Evolutionary conservation across 2,329 filamentous ascomycete genomes (phyloP), one percentile per base, ranked within the genome.

Genomic region (Neonectria faginata): DNA sequence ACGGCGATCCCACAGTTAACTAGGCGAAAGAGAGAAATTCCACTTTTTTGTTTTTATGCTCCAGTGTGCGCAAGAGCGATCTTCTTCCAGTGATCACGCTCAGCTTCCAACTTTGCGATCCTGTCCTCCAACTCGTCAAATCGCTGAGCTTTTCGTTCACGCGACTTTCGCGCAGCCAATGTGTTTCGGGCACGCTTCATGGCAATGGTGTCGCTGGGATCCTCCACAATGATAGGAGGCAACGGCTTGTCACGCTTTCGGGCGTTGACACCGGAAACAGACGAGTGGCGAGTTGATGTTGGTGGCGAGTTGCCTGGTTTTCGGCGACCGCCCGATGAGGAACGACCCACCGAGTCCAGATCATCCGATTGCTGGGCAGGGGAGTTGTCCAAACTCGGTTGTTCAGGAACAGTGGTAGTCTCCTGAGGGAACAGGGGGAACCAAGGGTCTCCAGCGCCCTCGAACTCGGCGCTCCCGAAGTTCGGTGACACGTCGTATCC

Each of bases 141-240:
- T 71, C 90, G 88, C 77, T 91, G 86, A 62, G 92, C 89, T 83
- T 97, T 97, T 70, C 93, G 91, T 75, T 93, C 91, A 57, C 95
- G 91, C 64, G 94, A 97, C 82, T 97, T 97, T 70, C 95, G 93
- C 73, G 95, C 95, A 18, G 95, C 95, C 78, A 97, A 87, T 9
- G 94, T 97, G 79, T 97, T 98, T 71, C 94, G 91, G 55, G 94
- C 94, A 78, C 95, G 92, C 89, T 97, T 97, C 85, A 94, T 88
- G 20, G 93, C 93, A n/a, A 91, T 78, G 10, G 86, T 87, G 74
- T 97, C 94, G 45, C 73, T 81, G 1, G 89, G 87, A 71, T 97
- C 92, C 29, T 90, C 88, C 41, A 94, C 87, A 65, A 91, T 82
- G 77, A 97, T 94, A 7, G 91, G 90, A 67, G 92, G 90, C 60